phyloP scores from a whole-genome alignment of 305 asterid species.

The Solanum hybrid region DNA sequence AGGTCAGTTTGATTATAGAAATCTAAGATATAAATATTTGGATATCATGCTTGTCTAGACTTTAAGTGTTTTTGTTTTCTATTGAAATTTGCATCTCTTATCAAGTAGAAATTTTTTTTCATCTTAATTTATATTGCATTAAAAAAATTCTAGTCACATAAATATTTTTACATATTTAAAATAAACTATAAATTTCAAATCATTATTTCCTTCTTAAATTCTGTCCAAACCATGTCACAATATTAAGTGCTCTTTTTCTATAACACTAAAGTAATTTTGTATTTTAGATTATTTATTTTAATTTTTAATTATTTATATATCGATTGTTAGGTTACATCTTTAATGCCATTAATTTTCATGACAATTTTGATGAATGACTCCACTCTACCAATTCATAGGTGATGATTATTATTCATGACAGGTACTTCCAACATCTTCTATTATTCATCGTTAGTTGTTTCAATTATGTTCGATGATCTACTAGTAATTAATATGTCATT shows the following conservation, averaged over 20 bases:
- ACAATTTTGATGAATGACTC: not conserved
- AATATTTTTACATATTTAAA: not conserved
- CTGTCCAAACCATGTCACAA: not conserved
- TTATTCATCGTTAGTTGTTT: not conserved
- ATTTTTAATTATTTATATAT: not conserved
- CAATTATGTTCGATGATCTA: not conserved
- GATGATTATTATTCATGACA: not conserved
- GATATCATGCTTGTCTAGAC: no score
- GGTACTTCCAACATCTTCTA: not conserved
- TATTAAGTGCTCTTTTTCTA: not conserved
- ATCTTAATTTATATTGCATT: not conserved
- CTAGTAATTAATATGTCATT: not conserved
- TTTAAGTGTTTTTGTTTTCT: not conserved
- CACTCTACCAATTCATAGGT: not conserved
- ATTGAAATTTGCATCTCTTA: not conserved
- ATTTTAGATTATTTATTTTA: not conserved
- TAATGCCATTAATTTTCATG: not conserved
- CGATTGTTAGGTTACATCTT: not conserved
- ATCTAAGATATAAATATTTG: not conserved
- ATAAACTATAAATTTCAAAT: not conserved
- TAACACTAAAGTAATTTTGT: not conserved
- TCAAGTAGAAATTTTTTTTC: not conserved
- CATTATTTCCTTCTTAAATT: not conserved
- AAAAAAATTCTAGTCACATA: not conserved
- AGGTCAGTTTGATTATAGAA: rapidly evolving